These are phyloP conservation scores for Morella rubra DNA, from an alignment of 306 rosid species.

Conservation along the genomic window DNA sequence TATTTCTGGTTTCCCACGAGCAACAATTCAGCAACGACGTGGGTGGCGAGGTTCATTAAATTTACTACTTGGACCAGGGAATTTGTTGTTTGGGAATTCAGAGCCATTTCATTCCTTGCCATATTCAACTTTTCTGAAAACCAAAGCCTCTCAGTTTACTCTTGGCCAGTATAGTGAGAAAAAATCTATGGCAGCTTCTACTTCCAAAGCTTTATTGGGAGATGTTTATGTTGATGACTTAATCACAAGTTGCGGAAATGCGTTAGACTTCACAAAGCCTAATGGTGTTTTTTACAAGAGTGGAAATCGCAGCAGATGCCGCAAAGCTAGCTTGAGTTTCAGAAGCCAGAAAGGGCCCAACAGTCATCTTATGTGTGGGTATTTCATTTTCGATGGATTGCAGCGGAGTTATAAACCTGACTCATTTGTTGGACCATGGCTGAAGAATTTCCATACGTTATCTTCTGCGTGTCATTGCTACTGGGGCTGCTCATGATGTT, in stretches of 20 bases:
- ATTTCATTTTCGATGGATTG: slow-evolving; percentile 26
- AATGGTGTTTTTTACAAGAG: slow-evolving; percentile 50
- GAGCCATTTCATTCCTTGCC: slow-evolving; percentile 36
- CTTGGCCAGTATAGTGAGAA: slow-evolving; percentile 19
- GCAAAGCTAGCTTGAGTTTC: slow-evolving; percentile 47
- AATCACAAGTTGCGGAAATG: slow-evolving; percentile 39
- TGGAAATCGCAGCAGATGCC: slow-evolving; percentile 34
- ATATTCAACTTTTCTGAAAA: slow-evolving; percentile 34
- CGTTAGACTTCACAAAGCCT: slow-evolving; percentile 48
- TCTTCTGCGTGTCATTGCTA: slow-evolving; percentile 43
- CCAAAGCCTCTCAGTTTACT: slow-evolving; percentile 16
- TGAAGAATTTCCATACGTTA: slow-evolving; percentile 34
- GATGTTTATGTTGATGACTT: slow-evolving; percentile 62
- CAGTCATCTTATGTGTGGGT: slow-evolving; percentile 34
- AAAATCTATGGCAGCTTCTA: slow-evolving; percentile 63
- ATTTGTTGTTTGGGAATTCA: slow-evolving; percentile 36
- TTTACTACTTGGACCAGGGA: slow-evolving; percentile 29
- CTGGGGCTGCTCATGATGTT: slow-evolving; percentile 61
- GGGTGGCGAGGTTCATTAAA: slow-evolving; percentile 25
- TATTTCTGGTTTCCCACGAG: slow-evolving; percentile 39
- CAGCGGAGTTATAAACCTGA: slow-evolving; percentile 35
- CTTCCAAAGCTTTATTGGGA: slow-evolving; percentile 62
- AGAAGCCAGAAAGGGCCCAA: slow-evolving; percentile 45
- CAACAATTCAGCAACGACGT: slow-evolving; percentile 32
- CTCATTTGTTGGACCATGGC: slow-evolving; percentile 39